Evolutionary conservation across 805 yeast genomes (phyloP).

Genomic region (Candida tammaniensis): DNA sequence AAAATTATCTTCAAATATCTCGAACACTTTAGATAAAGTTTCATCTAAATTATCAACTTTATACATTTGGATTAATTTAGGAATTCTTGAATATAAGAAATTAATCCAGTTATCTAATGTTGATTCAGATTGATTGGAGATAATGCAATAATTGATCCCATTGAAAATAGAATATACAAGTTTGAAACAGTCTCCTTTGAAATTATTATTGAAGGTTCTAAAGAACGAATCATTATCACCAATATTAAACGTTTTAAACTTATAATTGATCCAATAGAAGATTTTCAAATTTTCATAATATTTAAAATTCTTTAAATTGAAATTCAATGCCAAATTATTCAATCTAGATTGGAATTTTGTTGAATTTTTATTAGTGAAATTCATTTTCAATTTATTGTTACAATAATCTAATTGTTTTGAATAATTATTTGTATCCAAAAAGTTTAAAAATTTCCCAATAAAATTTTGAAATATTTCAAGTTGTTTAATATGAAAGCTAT

Average conservation of each 20-base stretch:
- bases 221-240: slow-evolving; percentile 10
- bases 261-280: slow-evolving; percentile 11
- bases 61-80: slow-evolving; percentile 20
- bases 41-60: slow-evolving; percentile 17
- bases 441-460: slow-evolving; percentile 7
- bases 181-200: slow-evolving; percentile 10
- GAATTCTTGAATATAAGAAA: slow-evolving; percentile 29
- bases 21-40: slow-evolving; percentile 9
- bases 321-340: slow-evolving; percentile 11
- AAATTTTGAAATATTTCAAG: slow-evolving; percentile 6
- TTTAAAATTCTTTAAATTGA: slow-evolving; percentile 10
- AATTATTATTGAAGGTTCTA: slow-evolving; percentile 6
- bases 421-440: slow-evolving; percentile 8
- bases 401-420: slow-evolving; percentile 14
- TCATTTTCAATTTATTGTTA: slow-evolving; percentile 7
- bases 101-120: slow-evolving; percentile 34
- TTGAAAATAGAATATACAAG: slow-evolving; percentile 9
- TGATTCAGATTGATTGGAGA: slow-evolving; percentile 20
- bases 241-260: slow-evolving; percentile 9
- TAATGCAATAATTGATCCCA: slow-evolving; percentile 8
- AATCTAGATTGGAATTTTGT: slow-evolving; percentile 7
- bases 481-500: slow-evolving; percentile 7
- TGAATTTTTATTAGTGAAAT: slow-evolving; percentile 1
- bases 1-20: slow-evolving; percentile 5
- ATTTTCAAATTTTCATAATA: slow-evolving; percentile 13